These are phyloP conservation scores for Diutina catenulata DNA, from an alignment of 1,139 yeast species.

Conservation along the genomic window DNA sequence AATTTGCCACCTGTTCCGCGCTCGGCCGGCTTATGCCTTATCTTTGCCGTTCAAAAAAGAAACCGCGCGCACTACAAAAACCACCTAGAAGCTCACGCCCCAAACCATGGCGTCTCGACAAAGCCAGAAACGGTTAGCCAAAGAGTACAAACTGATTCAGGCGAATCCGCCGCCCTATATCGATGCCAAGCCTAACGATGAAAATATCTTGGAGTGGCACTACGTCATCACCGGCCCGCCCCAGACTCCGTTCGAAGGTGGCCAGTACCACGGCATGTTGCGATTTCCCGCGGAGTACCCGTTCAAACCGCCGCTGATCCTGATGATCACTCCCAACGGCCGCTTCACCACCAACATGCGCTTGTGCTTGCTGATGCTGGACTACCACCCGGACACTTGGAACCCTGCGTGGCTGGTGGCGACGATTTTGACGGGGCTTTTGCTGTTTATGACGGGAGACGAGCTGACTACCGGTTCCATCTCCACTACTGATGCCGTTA, in stretches of 20 bases:
- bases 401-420: conserved; percentile 93
- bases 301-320: conserved; percentile 82
- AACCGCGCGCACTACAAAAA: too few relatives aligned
- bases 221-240: conserved; percentile 80
- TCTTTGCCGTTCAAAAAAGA: too few relatives aligned
- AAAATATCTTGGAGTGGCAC: conserved; percentile 44
- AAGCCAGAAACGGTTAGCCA: conserved; percentile 43
- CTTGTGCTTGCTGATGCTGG: conserved; percentile 80
- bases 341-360: conserved; percentile 69
- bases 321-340: conserved; percentile 83
- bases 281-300: conserved; percentile 84
- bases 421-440: conserved; percentile 71
- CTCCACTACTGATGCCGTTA: conserved; percentile 23
- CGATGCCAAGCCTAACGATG: conserved; percentile 54
- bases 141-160: conserved; percentile 66
- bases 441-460: conserved; percentile 72
- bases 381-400: conserved; percentile 90
- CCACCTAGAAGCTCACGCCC: too few relatives aligned
- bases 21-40: too few relatives aligned
- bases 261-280: conserved; percentile 83
- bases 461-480: conserved; percentile 31
- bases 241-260: conserved; percentile 70
- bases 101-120: conserved; percentile 42
- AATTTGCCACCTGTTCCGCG: too few relatives aligned
- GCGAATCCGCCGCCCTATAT: conserved; percentile 76